A percentile compares a stretch with the other conserved stretches of the same genome.
Evolutionary conservation across 139 green algal genomes (phyloP).

Genomic region (Micromonas commoda): DNA sequence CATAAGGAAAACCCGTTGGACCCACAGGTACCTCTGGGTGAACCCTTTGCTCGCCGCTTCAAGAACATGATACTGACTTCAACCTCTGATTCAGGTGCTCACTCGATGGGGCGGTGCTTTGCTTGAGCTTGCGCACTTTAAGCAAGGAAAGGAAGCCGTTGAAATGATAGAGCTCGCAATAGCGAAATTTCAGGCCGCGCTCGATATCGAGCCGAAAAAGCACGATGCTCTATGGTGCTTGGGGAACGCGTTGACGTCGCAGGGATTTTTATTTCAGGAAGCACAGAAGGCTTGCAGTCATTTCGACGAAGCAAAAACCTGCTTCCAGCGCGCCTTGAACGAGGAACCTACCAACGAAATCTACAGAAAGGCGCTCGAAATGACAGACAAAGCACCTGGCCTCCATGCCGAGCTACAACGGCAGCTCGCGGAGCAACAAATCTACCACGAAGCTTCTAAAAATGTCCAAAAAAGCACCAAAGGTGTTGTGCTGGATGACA

Average conservation of each 20-base stretch:
- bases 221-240: slow-evolving; percentile 93
- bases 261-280: slow-evolving; percentile 68
- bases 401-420: slow-evolving; percentile 84
- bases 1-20: slow-evolving; percentile 72
- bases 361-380: slow-evolving; percentile 90
- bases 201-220: slow-evolving; percentile 61
- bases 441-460: slow-evolving; percentile 21
- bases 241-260: slow-evolving; percentile 85
- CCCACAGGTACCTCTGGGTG: no score
- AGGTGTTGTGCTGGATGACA: no score
- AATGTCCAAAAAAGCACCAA: slow-evolving; percentile 30
- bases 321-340: slow-evolving; percentile 66
- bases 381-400: slow-evolving; percentile 79
- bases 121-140: slow-evolving; percentile 93
- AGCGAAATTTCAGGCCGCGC: slow-evolving; percentile 69
- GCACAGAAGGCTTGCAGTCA: slow-evolving; percentile 55
- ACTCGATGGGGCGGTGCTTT: slow-evolving; percentile 88
- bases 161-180: slow-evolving; percentile 83
- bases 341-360: slow-evolving; percentile 82
- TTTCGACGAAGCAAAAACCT: slow-evolving; percentile 72
- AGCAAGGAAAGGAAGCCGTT: slow-evolving; percentile 72
- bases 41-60: no score
- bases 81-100: no score
- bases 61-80: no score
- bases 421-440: slow-evolving; percentile 54